Base-by-base conservation (phyloP, 495 filamentous ascomycete genomes). In the Amphirosellinia nigrospora region DNA sequence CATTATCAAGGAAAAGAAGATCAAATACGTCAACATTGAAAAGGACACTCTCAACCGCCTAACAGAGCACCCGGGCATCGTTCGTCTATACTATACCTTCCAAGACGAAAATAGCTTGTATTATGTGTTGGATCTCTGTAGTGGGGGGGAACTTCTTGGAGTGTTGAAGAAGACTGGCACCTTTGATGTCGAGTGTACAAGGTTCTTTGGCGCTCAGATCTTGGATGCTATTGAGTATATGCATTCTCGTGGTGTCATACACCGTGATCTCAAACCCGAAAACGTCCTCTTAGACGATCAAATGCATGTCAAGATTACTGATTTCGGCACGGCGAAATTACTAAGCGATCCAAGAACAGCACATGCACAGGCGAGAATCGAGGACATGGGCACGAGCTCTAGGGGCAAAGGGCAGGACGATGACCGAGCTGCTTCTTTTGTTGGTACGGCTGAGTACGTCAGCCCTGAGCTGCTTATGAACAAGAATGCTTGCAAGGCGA, bases 1-100 rank as follows among this genome's bases (percentile, higher is more conserved):
- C 80, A 99, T 99, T 74, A 98, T 99, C 85, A 98, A 98, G 83
- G 96, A 99, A 82, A 97, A 95, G 80, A 99, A 99, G 85, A 96
- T 99, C 72, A 99, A 99, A 84, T 99, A 99, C 78, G 96, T 99
- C 77, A 98, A 98, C 79, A 98, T 99, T 72, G 96, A 99, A 82
- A 98, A 97, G 82, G 94, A 99, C 80, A 97, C 96, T 11, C 85
- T 99, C 41, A 99, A 99, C 76, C 90, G 94, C 69, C 83, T 99
- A 63, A 97, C 94, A 19, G 96, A 98, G 61, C 96, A 99, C 75
- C 96, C 96, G 10, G 96, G 96, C 13, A 94, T 99, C 72, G 94
- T 99, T 63, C 91, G 96, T 66, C 86, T 99, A 46, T 99, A 98
- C 76, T 99, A 99, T 81, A 99, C 96, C 7, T 99, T 98, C 77